Base-by-base conservation (phyloP, 2,329 filamentous ascomycete species). In the Phaeosphaeria sp. region DNA sequence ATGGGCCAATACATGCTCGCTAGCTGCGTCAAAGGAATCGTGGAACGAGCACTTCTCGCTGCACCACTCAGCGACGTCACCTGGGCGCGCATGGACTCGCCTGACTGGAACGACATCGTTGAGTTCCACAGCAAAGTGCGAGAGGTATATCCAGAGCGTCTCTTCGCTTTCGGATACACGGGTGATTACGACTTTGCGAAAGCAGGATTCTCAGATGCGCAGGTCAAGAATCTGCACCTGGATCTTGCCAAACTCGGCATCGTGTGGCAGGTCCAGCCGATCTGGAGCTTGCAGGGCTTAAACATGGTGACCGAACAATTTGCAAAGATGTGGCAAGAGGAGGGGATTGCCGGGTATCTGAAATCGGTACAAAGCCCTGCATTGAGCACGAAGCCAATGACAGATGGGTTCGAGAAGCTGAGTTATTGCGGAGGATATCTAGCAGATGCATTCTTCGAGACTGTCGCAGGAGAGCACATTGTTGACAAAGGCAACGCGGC, bases 241-340 rank as follows among this genome's bases (percentile, higher is more conserved):
- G 74, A 78, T 48, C 49, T 79, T 53, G 75, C 77, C 53, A 75
- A 77, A 61, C 65, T 77, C 59, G 73, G 76, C 8, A 64, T 79
- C 6, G 74, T 75, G 3, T 80, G 77, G 78, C 78, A 80, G 55
- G 75, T 79, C 1, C 77, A 80, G 70, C 78, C 77, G 1, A 78
- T 79, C 52, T 79, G 75, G 73, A 65, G 66, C 22, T 50, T 78
- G 13, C 72, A 75, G 43, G 78, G 78, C 0, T 56, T 78, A 18
- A 77, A 78, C 54, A 61, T 74, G 51, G 62, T 65, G 17, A 71
- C 74, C 3, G 74, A 77, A 51, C 63, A 72, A 59, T 76, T 78
- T 61, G 65, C 67, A 15, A 67, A 73, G 58, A 56, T 72, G 50
- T 79, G 74, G 75, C 65, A 60, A 22, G 63, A 74, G 33, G 66